These are phyloP conservation scores for Darksidea phi DNA, from an alignment of 495 filamentous ascomycete genomes.

Conservation along the genomic window DNA sequence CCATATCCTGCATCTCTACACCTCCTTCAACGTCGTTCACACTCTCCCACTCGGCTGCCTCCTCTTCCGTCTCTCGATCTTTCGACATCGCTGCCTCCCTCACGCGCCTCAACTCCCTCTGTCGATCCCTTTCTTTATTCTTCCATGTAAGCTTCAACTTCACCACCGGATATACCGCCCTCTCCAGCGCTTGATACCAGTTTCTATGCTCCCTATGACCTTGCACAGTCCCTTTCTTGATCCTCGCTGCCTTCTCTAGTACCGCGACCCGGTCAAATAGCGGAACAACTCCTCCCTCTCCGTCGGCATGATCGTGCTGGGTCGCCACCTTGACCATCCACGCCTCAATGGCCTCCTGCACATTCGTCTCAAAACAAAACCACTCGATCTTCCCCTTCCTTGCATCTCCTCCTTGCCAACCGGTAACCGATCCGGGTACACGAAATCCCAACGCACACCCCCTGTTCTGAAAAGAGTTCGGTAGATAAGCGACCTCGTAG, in stretches of 20 bases:
- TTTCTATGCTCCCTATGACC: not conserved
- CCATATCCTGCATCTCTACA: too few relatives aligned
- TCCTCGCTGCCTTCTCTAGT: not conserved
- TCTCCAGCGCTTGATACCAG: not conserved
- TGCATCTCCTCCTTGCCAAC: too few relatives aligned
- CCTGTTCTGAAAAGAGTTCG: not conserved
- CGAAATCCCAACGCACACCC: not conserved
- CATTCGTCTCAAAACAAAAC: not conserved
- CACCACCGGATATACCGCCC: not conserved
- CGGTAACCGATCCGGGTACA: not conserved
- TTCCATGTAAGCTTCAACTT: not conserved
- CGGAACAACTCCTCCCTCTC: not conserved
- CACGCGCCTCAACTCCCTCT: not conserved
- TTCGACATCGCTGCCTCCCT: not conserved
- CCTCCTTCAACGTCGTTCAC: not conserved
- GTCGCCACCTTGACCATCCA: not conserved
- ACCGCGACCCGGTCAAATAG: not conserved
- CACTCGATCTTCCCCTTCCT: not conserved
- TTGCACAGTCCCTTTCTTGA: not conserved
- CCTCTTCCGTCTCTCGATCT: not conserved
- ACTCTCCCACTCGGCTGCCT: not conserved
- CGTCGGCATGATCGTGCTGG: not conserved
- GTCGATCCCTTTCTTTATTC: not conserved
- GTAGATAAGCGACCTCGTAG: not conserved
- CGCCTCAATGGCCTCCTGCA: not conserved